phyloP scores from a whole-genome alignment of 139 green algal species.

The Dunaliella sp. region DNA sequence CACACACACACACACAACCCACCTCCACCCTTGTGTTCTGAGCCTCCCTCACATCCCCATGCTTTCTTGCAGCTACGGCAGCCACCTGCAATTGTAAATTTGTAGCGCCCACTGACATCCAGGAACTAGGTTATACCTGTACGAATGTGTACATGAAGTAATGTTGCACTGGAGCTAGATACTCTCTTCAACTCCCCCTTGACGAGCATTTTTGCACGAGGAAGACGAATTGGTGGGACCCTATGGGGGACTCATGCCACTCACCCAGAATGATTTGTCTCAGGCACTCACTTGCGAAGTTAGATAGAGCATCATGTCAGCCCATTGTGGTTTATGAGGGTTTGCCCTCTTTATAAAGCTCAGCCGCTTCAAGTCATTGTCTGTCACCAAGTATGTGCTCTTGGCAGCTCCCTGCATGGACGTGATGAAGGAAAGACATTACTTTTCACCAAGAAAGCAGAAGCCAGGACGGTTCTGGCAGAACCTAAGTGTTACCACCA shows the following conservation, averaged over 20 bases:
- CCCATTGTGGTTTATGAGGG: conserved; percentile 64
- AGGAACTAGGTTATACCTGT: background rate
- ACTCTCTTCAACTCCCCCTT: background rate
- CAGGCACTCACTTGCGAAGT: conserved; percentile 46
- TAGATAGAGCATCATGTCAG: conserved; percentile 67
- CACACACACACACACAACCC: background rate
- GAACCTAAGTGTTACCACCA: too few species aligned
- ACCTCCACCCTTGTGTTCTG: background rate
- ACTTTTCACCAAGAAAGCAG: too few species aligned
- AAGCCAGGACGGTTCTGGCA: too few species aligned
- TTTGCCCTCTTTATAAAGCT: conserved; percentile 58
- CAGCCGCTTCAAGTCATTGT: conserved; percentile 55
- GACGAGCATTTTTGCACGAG: background rate
- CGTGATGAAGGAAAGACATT: too few species aligned
- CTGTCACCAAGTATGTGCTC: conserved; percentile 51
- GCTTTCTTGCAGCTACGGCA: background rate
- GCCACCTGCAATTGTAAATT: background rate
- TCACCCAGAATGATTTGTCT: too few species aligned
- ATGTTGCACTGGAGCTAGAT: background rate
- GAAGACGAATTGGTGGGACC: background rate
- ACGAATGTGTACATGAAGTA: background rate
- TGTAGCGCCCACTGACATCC: background rate
- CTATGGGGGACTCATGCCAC: background rate
- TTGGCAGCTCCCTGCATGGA: conserved; percentile 52
- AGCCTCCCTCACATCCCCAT: background rate